Base-by-base conservation (phyloP, 2,329 filamentous ascomycete species). In the Penicillium sp. region DNA sequence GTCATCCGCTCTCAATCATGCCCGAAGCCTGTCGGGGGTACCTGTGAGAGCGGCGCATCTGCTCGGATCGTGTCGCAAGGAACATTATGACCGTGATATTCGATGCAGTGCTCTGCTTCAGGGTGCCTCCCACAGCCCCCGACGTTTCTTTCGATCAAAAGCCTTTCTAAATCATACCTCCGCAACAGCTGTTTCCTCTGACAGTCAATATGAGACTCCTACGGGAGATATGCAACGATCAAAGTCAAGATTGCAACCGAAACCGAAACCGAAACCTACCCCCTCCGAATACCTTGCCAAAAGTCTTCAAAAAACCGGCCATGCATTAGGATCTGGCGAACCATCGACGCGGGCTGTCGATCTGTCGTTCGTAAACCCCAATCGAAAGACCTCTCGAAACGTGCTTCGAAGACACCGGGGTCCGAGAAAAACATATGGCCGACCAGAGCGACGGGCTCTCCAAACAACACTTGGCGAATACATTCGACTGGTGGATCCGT, bases 1-100 rank as follows among this genome's bases (percentile, higher is more conserved):
- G 70, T 73, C 70, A 73, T 71, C 66, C 56, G 69, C 64, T 61
- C 63, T 67, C 55, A 70, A 66, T 66, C 63, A 71, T 71, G 69
- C 61, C 55, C 63, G 66, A 57, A 63, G 64, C 63, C 65, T 65
- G 65, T 68, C 63, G 65, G 64, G 69, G 65, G 62, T 66, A 58
- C 58, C 68, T 65, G 58, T 69, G 58, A 70, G 64, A 65, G 60
- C 66, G 57, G 61, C 64, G 57, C 64, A 65, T 46, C 57, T 63
- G 58, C 46, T 63, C 46, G 57, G 58, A 61, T 48, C 46, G 44
- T 61, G 60, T 55, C 57, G 50, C 45, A 50, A 59, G 56, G 60
- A 62, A 57, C n/a, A 7, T 10, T 41, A 24, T 38, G 10, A 6
- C n/a, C 9, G 47, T 27, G 1, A 22, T 41, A 24, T 25, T 27